These are phyloP conservation scores for Diutina neorugosa DNA, from an alignment of 1,139 yeast species.

Conservation along the genomic window DNA sequence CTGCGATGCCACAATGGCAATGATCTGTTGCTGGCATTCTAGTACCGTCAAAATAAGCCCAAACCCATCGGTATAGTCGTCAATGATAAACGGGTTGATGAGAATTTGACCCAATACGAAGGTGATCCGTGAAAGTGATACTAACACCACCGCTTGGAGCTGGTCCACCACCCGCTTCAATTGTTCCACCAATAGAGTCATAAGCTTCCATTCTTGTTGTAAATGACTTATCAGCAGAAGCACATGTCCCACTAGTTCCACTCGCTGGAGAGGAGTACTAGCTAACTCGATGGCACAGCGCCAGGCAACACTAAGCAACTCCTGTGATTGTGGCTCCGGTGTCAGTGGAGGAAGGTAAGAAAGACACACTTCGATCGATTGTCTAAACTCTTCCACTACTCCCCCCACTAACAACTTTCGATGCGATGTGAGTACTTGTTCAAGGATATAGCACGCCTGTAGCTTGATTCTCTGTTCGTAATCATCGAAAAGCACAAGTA, in stretches of 20 bases:
- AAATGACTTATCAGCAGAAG: not conserved
- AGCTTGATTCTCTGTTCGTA: not conserved
- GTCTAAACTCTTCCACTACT: not conserved
- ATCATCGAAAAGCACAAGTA: not conserved
- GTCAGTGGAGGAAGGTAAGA: not conserved
- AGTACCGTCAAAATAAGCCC: not conserved
- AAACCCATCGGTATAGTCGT: not conserved
- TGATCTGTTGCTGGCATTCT: not conserved
- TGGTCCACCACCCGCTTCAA: not conserved
- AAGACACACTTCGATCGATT: not conserved
- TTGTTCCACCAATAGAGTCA: not conserved
- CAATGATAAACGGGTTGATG: conserved; percentile 1
- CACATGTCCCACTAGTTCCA: not conserved
- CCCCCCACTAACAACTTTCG: not conserved
- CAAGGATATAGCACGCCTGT: not conserved
- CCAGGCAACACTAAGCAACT: not conserved
- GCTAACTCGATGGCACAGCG: not conserved
- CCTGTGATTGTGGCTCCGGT: not conserved
- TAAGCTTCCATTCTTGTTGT: not conserved
- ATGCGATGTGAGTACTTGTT: not conserved
- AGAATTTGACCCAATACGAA: not conserved
- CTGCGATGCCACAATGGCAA: not conserved
- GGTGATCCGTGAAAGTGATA: not conserved
- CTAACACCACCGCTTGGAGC: not conserved
- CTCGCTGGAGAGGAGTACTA: not conserved